Evolutionary conservation across 2,329 filamentous ascomycete genomes (phyloP).

Genomic region (Trichoderma sp.): DNA sequence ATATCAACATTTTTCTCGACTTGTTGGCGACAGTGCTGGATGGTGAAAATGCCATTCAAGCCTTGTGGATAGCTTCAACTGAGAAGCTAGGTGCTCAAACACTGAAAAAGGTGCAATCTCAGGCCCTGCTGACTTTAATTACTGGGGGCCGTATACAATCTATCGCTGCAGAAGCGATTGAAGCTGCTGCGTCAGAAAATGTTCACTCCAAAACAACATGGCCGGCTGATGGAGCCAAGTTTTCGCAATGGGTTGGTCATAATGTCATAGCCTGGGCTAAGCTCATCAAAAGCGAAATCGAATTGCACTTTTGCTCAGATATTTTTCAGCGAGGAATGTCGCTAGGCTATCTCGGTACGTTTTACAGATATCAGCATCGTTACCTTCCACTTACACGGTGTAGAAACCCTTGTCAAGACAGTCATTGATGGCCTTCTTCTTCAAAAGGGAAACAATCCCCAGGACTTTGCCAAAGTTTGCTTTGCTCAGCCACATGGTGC

Average conservation of each 20-base stretch:
- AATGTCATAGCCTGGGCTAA: conserved; percentile 54
- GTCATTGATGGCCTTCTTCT: conserved; percentile 41
- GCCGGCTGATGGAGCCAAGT: conserved; percentile 63
- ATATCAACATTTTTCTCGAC: conserved; percentile 45
- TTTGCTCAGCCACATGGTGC: conserved; percentile 29
- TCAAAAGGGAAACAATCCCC: conserved; percentile 24
- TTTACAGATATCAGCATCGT: not conserved
- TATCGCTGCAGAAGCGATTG: conserved; percentile 54
- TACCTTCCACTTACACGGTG: conserved; percentile 22
- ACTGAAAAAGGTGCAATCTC: conserved; percentile 34
- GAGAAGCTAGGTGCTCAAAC: conserved; percentile 25
- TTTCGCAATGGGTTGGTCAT: conserved; percentile 68
- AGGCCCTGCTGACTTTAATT: conserved; percentile 44
- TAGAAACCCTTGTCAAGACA: conserved; percentile 43
- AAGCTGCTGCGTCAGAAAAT: conserved; percentile 41
- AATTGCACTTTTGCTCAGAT: conserved; percentile 44
- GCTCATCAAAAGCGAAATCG: conserved; percentile 31
- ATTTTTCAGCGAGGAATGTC: conserved; percentile 61
- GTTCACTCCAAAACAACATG: conserved; percentile 43
- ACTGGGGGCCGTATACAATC: conserved; percentile 52
- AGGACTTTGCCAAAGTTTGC: conserved; percentile 33
- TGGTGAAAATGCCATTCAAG: conserved; percentile 36
- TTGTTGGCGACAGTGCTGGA: conserved; percentile 44
- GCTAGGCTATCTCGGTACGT: conserved; percentile 69
- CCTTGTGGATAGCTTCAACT: conserved; percentile 40